Evolutionary conservation across 1,284 basidiomycete species (phyloP).

Genomic region (Leccinum cinnamomeum): DNA sequence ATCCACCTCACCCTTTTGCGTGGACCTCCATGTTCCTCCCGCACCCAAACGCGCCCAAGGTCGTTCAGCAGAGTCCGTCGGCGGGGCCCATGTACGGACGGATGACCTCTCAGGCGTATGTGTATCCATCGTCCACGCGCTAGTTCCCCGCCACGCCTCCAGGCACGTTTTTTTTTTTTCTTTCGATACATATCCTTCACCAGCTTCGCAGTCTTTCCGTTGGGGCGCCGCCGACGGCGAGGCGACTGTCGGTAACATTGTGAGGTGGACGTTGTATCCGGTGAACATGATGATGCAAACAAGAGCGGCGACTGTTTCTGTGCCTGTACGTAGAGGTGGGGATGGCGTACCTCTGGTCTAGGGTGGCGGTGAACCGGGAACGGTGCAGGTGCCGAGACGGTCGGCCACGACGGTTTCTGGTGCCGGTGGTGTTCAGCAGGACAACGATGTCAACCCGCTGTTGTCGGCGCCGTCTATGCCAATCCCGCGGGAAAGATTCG

Average conservation of each 20-base stretch:
- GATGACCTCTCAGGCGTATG: conserved; percentile 23
- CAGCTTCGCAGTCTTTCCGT: too few relatives aligned
- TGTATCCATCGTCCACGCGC: conserved; percentile 7
- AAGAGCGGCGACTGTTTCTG: conserved; percentile 35
- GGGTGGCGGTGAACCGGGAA: background rate
- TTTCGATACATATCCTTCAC: too few relatives aligned
- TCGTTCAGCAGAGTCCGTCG: conserved; percentile 30
- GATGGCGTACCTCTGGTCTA: background rate
- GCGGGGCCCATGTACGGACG: conserved; percentile 63
- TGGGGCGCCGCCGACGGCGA: conserved; percentile 3
- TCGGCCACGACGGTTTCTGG: conserved; percentile 1
- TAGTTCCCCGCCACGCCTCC: background rate
- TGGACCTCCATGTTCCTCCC: conserved; percentile 63
- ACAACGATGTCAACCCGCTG: background rate
- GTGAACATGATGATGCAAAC: conserved; percentile 15
- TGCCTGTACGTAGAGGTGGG: conserved; percentile 28
- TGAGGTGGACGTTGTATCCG: conserved; percentile 25
- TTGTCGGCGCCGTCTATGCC: conserved; percentile 14
- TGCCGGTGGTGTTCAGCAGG: background rate
- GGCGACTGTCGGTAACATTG: conserved; percentile 49
- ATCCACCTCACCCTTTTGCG: conserved; percentile 30
- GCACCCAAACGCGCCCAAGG: conserved; percentile 70
- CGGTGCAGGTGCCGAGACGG: conserved; percentile 19
- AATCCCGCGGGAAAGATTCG: conserved; percentile 62
- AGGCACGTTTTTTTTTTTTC: too few relatives aligned